Conservation (phyloP, 139 green algal species). For the Eudorina sp. region DNA sequence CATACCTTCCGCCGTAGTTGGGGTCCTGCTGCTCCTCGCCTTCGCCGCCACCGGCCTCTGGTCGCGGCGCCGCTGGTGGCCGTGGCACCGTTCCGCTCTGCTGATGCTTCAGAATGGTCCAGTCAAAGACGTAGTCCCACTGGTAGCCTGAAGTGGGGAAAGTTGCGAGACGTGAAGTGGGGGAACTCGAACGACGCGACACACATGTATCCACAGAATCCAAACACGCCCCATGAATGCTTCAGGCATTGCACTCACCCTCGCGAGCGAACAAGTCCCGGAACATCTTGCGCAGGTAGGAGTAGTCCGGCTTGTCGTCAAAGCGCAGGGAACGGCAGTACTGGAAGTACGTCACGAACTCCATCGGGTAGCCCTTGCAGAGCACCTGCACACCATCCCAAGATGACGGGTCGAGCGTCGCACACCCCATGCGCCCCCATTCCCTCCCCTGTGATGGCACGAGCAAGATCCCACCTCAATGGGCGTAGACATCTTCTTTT, state of each 20-base stretch:
- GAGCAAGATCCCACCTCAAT: slow-evolving; percentile 82
- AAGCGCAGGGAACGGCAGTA: slow-evolving; percentile 95
- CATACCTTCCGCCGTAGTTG: slow-evolving; percentile 19
- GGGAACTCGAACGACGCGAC: no score
- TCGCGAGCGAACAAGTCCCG: slow-evolving; percentile 98
- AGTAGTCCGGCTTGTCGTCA: slow-evolving; percentile 99
- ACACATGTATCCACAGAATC: no score
- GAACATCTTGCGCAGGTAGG: slow-evolving; percentile 98
- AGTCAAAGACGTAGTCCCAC: slow-evolving; percentile 99
- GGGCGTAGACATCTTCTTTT: slow-evolving; percentile 99
- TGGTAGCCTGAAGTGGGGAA: slow-evolving; percentile 89
- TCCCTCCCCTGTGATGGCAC: neutral
- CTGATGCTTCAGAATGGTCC: slow-evolving; percentile 98
- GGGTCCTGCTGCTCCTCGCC: slow-evolving; percentile 21
- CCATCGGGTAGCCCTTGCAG: slow-evolving; percentile 97
- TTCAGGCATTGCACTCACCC: slow-evolving; percentile 68
- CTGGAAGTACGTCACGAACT: slow-evolving; percentile 98
- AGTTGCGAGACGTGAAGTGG: no score
- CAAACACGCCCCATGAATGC: no score
- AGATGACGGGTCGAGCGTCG: no score
- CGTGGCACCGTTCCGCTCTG: slow-evolving; percentile 63
- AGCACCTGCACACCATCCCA: slow-evolving; percentile 63
- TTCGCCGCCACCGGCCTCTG: neutral
- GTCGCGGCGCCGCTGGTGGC: neutral
- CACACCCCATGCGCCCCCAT: no score